Base-by-base conservation (phyloP, 176 grass and related monocot species). In the Triticum urartu region DNA sequence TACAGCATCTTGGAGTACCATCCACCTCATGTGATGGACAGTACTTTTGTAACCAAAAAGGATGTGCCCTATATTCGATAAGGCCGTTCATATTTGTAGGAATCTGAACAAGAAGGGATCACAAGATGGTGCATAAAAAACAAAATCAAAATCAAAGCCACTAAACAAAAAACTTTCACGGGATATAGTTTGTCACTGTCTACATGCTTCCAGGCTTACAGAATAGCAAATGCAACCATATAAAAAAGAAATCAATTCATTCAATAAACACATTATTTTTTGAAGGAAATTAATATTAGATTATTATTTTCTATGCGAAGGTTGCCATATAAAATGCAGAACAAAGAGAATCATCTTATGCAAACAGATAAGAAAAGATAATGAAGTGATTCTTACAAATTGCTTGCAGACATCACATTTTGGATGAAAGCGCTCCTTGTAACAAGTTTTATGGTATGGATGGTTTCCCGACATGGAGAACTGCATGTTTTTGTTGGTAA, bases 361-460 rank as follows among this genome's bases (percentile, higher is more conserved):
- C 34, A 78, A 77, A 81, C 11, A 50, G 60, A 73, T 81, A 52
- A 39, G 62, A 78, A 39, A n/a, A 85, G 59, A 52, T 17, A 87
- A 39, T 25, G 6, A 77, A 64, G 30, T 50, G 35, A 74, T 83
- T 77, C 94, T 96, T 92, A 96, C 97, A 91, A 96, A 96, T 80
- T 96, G 90, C 61, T 91, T 96, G 90, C 97, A 99, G 52, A 96
- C 94, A 87, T 96, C 97, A 48, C 97, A 99, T 91, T 99, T 99
- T 72, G 97, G 97, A 65, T 96, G 92, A 89, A 96, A 92, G 22
- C 79, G 87, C 81, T 98, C 93, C 79, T 91, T 92, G 88, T 95
- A 95, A 85, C 95, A 98, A 43, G 74, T 89, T 85, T 95, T 95
- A 79, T 98, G 93, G 89, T 94, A 96, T 4, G 94, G 92, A 75